Evolutionary conservation across 73 alveolate species (phyloP).

Genomic region (Symbiodinium natans): DNA sequence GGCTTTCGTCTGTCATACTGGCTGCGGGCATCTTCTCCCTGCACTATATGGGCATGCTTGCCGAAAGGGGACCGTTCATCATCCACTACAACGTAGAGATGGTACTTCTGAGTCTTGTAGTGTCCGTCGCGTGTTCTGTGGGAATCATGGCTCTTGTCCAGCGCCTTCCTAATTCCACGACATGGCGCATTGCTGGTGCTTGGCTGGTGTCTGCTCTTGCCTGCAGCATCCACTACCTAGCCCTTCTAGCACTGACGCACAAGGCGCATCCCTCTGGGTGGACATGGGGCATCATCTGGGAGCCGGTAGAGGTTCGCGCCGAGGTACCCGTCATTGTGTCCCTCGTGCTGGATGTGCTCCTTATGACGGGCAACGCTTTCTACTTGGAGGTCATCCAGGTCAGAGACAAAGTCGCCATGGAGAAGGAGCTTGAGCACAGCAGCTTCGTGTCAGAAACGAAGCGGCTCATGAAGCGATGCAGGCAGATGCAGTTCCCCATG

Average conservation of each 20-base stretch:
- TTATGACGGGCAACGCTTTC: conserved; percentile 28
- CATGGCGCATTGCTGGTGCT: background rate
- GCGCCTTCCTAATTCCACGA: background rate
- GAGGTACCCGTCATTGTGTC: conserved; percentile 18
- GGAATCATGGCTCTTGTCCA: background rate
- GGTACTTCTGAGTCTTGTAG: background rate
- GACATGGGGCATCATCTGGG: conserved; percentile 29
- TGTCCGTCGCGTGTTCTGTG: background rate
- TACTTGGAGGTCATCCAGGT: conserved; percentile 46
- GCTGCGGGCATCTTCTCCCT: conserved; percentile 1
- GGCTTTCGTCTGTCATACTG: background rate
- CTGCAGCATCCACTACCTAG: background rate
- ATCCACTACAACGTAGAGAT: background rate
- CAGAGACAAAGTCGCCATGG: background rate
- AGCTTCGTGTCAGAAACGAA: background rate
- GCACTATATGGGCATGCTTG: conserved; percentile 25
- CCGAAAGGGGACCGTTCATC: conserved; percentile 35
- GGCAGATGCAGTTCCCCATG: conserved; percentile 41
- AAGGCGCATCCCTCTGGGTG: background rate
- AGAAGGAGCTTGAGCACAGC: conserved; percentile 25
- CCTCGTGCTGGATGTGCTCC: conserved; percentile 17
- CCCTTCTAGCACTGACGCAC: background rate
- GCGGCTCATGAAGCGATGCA: conserved; percentile 39
- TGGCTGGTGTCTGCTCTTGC: background rate
- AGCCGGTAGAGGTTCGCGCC: background rate